Conservation (phyloP, 768 basidiomycete genomes). For the Dacryopinax primogenitus region DNA sequence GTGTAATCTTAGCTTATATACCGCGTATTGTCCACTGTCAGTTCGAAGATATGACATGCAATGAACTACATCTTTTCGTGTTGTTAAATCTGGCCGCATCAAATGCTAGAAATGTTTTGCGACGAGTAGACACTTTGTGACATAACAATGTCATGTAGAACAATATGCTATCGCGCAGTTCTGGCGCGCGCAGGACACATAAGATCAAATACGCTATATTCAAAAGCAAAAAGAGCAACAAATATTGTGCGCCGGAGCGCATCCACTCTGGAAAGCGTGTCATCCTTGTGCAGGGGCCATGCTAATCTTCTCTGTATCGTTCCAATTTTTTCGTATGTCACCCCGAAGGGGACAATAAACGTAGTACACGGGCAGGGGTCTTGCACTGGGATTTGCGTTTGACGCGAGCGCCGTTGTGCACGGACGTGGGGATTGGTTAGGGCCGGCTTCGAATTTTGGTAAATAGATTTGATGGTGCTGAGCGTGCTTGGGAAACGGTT, state of each 20-base stretch:
- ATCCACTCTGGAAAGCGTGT: conserved; percentile 53
- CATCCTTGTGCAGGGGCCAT: conserved; percentile 99
- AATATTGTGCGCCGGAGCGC: conserved; percentile 19
- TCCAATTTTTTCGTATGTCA: conserved; percentile 98
- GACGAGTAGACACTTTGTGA: too few relatives aligned
- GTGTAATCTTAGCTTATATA: neutral
- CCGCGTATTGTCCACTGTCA: neutral
- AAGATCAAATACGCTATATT: neutral
- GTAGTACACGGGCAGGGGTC: neutral
- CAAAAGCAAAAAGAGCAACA: conserved; percentile 11
- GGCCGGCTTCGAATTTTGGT: neutral
- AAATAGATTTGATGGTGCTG: too few relatives aligned
- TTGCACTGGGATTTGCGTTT: neutral
- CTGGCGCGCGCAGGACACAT: too few relatives aligned
- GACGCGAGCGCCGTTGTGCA: neutral
- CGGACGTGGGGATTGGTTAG: neutral
- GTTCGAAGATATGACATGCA: neutral
- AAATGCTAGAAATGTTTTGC: too few relatives aligned
- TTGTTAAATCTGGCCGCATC: too few relatives aligned
- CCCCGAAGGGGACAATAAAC: conserved; percentile 54
- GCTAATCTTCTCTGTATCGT: conserved; percentile 99
- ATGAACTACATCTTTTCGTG: too few relatives aligned
- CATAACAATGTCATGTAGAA: too few relatives aligned
- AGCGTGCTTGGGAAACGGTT: too few relatives aligned
- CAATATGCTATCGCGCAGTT: too few relatives aligned